Base-by-base conservation (phyloP, 2,329 filamentous ascomycete species). In the Fusarium sp. region DNA sequence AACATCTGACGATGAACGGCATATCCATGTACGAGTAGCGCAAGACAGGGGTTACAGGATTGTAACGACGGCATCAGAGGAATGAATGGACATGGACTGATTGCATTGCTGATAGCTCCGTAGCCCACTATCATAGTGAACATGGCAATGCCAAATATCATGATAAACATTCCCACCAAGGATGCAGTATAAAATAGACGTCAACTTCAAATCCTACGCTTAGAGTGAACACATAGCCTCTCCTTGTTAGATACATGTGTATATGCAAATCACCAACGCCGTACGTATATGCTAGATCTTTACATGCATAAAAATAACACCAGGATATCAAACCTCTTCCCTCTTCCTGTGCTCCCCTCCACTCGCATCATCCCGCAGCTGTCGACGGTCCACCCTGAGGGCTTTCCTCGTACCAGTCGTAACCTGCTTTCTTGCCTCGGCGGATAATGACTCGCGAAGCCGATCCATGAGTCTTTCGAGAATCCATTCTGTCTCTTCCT, bases 401-500 rank as follows among this genome's bases (percentile, higher is more conserved):
- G 52, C 51, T 23, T 9, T 45, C 37, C 51, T 57, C 9, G 41
- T 39, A 35, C 46, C 49, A 32, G 52, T 23, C 11, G 35, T 61
- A 10, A 53, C 13, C 35, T 70, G 52, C 5, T 53, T 54, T 36
- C 47, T 63, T 4, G 64, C 64, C 36, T 68, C 68, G 6, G 39
- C 27, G 5, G 69, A 61, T 10, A 76, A 53, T 6, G 69, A 73
- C 59, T 76, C 72, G 17, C 71, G 69, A 33, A 93, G 76, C 55
- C 77, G 82, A 47, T 79, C 78, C 57, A 83, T 82, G 47, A 93
- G 72, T 57, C 84, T 80, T 57, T 91, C 86, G 36, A 92, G 72
- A 32, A 93, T 85, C 90, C 90, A 93, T 70, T 91, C 85, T 13
- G 85, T 82, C 75, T 93, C 90, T 52, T 84, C 84, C 68, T 86